Conservation (phyloP, 148 eudicot species). For the Cornus kousa region DNA sequence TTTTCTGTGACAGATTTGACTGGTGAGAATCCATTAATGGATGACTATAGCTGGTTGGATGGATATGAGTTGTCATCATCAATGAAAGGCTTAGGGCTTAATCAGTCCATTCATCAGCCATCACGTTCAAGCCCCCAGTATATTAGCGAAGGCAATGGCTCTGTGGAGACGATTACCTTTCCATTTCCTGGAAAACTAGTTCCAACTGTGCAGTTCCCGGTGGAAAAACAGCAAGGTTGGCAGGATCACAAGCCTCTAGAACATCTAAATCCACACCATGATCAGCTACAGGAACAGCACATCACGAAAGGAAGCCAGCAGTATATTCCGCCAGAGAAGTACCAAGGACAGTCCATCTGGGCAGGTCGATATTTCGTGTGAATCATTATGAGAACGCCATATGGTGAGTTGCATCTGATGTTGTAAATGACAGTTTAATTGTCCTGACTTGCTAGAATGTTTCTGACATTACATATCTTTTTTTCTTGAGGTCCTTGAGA, state of each 20-base stretch:
- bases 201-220: conserved; percentile 34
- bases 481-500: conserved; percentile 33
- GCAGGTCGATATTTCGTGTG: conserved; percentile 48
- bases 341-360: conserved; percentile 51
- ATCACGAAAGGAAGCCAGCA: conserved; percentile 35
- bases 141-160: conserved; percentile 23
- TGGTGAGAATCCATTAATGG: conserved; percentile 29
- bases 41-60: conserved; percentile 55
- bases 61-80: conserved; percentile 43
- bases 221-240: conserved; percentile 30
- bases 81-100: conserved; percentile 23
- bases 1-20: conserved; percentile 24
- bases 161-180: conserved; percentile 38
- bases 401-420: conserved; percentile 27
- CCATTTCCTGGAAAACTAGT: conserved; percentile 65
- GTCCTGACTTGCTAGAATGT: not conserved
- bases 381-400: conserved; percentile 22
- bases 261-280: conserved; percentile 30
- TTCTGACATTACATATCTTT: conserved; percentile 5
- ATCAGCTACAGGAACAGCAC: conserved; percentile 40
- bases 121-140: conserved; percentile 24
- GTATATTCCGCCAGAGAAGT: conserved; percentile 38
- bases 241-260: conserved; percentile 31
- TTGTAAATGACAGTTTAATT: not conserved
- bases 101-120: conserved; percentile 21